phyloP scores from a whole-genome alignment of 495 filamentous ascomycete species.

The Cryomyces antarcticus region DNA sequence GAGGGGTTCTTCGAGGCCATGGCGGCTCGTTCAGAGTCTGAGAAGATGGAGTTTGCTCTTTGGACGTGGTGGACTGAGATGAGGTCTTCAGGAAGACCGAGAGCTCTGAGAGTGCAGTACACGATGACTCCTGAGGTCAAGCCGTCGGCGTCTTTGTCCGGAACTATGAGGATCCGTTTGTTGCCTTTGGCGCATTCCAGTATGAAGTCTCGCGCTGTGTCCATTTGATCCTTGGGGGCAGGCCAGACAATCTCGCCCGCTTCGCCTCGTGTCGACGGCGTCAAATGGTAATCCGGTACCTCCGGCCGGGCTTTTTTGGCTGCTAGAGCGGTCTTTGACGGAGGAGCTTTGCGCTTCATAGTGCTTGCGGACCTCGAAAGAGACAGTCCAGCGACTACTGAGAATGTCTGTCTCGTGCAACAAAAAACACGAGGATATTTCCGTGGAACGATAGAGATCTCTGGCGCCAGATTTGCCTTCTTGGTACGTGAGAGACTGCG shows the following conservation, averaged over 20 bases:
- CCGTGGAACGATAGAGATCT: no score
- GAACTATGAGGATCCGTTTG: slow-evolving; percentile 26
- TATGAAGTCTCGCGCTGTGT: slow-evolving; percentile 24
- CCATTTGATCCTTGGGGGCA: slow-evolving; percentile 28
- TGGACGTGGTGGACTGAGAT: slow-evolving; percentile 30
- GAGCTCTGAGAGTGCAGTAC: slow-evolving; percentile 27
- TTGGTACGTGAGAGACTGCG: no score
- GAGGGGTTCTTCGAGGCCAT: slow-evolving; percentile 26
- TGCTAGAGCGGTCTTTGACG: neutral
- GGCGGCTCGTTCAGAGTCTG: slow-evolving; percentile 21
- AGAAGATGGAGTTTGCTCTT: slow-evolving; percentile 31
- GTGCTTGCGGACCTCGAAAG: neutral
- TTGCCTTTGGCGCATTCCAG: slow-evolving; percentile 23
- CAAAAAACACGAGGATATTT: no score
- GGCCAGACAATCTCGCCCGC: slow-evolving; percentile 31
- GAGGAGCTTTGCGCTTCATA: slow-evolving; percentile 8
- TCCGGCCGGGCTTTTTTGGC: slow-evolving; percentile 11
- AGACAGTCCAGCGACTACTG: neutral
- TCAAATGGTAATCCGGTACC: slow-evolving; percentile 18
- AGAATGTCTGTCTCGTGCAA: neutral
- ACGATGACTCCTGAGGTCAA: slow-evolving; percentile 36
- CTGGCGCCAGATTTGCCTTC: no score
- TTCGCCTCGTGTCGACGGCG: slow-evolving; percentile 16
- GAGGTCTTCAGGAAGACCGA: slow-evolving; percentile 25
- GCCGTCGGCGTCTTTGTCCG: slow-evolving; percentile 44